Evolutionary conservation across 2,329 filamentous ascomycete genomes (phyloP), one percentile per base, ranked within the genome.

Genomic region (Saccharata proteae): DNA sequence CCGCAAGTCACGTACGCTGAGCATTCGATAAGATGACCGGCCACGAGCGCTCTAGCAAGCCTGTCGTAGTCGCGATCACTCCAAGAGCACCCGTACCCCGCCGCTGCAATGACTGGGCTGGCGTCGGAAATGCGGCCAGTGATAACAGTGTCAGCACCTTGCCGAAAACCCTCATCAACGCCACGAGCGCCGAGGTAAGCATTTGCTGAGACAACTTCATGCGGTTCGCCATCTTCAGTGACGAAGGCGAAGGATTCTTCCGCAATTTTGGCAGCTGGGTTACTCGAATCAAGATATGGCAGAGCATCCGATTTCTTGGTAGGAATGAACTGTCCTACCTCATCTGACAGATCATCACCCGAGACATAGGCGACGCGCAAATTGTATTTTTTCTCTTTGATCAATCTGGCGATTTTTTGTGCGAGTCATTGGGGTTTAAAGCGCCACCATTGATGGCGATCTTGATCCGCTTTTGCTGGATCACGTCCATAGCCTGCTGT

Each of bases 81-180:
- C 71, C 69, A 75, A 2, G 55, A 50, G 32, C 74, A 59, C 62
- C 68, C 74, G 52, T 59, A 74, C 42, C 62, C 63, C 0, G 69
- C 69, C 0, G 67, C 66, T 0, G 64, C 70, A 35, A 74, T 70
- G 0, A 71, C 66, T 44, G 51, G 52, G 37, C 43, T 49, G 2
- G 49, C 50, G 35, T 55, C 51, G 13, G 51, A 43, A 5, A 52
- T 49, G 24, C 52, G 37, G 8, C 52, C 51, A 3, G 43, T 42
- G 15, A 55, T 49, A 23, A 55, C 46, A 15, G 54, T 52, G 35
- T 55, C 51, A 16, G 49, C 51, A 10, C 51, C 51, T 20, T 42
- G 17, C 29, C 52, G 41, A 3, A 55, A 36, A 0, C 44, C 51
- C 19, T 40, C 45, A 1, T 48, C 40, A 17, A 55, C 53, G 24